These are phyloP conservation scores for Xerocomellus intermedius DNA, from an alignment of 768 basidiomycete species.

Conservation along the genomic window DNA sequence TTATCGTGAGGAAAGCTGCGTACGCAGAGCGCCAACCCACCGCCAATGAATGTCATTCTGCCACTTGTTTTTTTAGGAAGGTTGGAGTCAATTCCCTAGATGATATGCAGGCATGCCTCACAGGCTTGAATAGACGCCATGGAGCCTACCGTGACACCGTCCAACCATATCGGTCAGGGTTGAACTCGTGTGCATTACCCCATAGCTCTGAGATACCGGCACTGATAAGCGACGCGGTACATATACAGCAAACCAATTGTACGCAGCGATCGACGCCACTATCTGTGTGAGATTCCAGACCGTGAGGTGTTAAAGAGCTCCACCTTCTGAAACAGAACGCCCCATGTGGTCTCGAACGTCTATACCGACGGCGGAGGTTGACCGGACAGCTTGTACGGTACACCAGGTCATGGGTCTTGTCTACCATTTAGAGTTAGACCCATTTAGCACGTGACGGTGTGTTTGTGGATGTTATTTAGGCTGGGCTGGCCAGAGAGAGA, in stretches of 20 bases:
- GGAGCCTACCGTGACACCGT: conserved; percentile 19
- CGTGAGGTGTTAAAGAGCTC: too few relatives aligned
- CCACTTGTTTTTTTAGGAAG: not conserved
- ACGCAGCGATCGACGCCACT: conserved; percentile 51
- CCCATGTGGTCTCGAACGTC: too few relatives aligned
- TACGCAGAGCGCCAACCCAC: conserved; percentile 37
- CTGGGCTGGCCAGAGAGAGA: too few relatives aligned
- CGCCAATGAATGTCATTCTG: conserved; percentile 32
- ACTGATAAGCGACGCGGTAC: not conserved
- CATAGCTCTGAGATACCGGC: conserved; percentile 22
- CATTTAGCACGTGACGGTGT: too few relatives aligned
- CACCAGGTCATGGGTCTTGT: too few relatives aligned
- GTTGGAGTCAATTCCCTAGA: not conserved
- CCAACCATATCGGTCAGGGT: conserved; percentile 30
- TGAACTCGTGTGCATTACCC: conserved; percentile 33
- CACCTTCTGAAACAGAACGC: too few relatives aligned
- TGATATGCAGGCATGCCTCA: conserved; percentile 3
- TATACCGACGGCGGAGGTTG: too few relatives aligned
- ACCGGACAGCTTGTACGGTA: too few relatives aligned
- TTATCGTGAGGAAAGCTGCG: not conserved
- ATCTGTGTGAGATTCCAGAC: too few relatives aligned
- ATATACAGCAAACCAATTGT: conserved; percentile 44
- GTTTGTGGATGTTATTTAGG: too few relatives aligned
- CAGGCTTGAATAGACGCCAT: conserved; percentile 33
- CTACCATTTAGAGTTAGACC: too few relatives aligned